These are phyloP conservation scores for Candida krabiensis DNA, from an alignment of 805 yeast species.

Conservation along the genomic window DNA sequence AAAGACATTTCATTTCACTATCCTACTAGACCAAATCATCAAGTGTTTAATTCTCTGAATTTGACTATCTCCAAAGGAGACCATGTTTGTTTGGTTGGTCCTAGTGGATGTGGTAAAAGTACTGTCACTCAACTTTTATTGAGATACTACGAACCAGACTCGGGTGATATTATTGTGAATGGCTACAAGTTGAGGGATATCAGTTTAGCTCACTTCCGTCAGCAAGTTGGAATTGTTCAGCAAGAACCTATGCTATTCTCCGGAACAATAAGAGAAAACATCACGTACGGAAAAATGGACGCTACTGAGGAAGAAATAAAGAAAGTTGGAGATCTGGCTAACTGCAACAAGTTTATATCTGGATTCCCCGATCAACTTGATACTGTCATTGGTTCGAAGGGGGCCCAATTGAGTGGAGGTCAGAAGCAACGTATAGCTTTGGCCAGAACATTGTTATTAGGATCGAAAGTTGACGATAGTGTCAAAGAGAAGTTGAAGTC, in stretches of 20 bases:
- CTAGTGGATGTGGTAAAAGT: conserved; percentile 96
- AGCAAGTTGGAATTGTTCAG: conserved; percentile 83
- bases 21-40: conserved; percentile 78
- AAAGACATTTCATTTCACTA: conserved; percentile 67
- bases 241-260: conserved; percentile 91
- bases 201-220: conserved; percentile 71
- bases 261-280: conserved; percentile 82
- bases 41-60: conserved; percentile 60
- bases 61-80: conserved; percentile 74
- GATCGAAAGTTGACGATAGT: conserved; percentile 20
- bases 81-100: conserved; percentile 92
- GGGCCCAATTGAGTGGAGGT: conserved; percentile 90
- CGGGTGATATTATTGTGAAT: conserved; percentile 67
- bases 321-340: conserved; percentile 66
- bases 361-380: conserved; percentile 81
- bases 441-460: conserved; percentile 78
- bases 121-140: conserved; percentile 78
- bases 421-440: conserved; percentile 92
- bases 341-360: conserved; percentile 65
- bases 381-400: conserved; percentile 83
- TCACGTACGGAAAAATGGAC: conserved; percentile 69
- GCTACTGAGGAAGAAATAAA: conserved; percentile 59
- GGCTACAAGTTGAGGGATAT: conserved; percentile 60
- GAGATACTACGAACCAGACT: conserved; percentile 77
- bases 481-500: conserved; percentile 5